These are phyloP conservation scores for Diaporthe amygdali DNA, from an alignment of 2,329 filamentous ascomycete genomes.

Conservation along the genomic window DNA sequence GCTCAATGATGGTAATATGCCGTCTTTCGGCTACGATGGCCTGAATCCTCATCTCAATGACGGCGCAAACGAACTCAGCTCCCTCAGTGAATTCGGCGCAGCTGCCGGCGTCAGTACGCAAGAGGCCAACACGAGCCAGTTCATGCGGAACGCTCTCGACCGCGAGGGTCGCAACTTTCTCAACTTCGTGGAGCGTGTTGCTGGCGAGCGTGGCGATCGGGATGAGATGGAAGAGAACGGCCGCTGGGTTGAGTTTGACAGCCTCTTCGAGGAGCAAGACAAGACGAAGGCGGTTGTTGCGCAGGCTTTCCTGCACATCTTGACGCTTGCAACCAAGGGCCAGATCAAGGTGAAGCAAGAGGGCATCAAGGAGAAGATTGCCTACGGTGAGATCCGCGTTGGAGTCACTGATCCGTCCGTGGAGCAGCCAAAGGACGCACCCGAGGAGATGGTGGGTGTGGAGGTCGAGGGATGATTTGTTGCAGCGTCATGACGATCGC, in stretches of 20 bases:
- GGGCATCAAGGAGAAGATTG: conserved; percentile 36
- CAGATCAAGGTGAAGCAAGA: conserved; percentile 68
- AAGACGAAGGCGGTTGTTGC: conserved; percentile 68
- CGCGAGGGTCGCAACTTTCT: conserved; percentile 52
- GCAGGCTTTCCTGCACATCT: conserved; percentile 77
- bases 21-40: conserved; percentile 39
- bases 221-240: conserved; percentile 34
- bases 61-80: conserved; percentile 27
- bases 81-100: conserved; percentile 33
- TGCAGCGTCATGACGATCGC: neutral
- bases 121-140: conserved; percentile 35
- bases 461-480: neutral
- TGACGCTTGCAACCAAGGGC: conserved; percentile 72
- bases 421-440: neutral
- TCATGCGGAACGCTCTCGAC: conserved; percentile 46
- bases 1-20: conserved; percentile 49
- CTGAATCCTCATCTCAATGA: conserved; percentile 37
- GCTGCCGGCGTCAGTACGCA: conserved; percentile 28
- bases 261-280: conserved; percentile 65
- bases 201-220: conserved; percentile 35
- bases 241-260: conserved; percentile 68
- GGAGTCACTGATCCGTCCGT: conserved; percentile 38
- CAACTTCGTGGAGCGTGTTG: conserved; percentile 44
- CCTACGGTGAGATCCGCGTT: conserved; percentile 54
- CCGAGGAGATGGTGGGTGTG: neutral